A percentile compares a stretch with the other conserved stretches of the same genome.
These are phyloP conservation scores for Leptographium wingfieldii DNA, from an alignment of 2,329 filamentous ascomycete species.

Conservation along the genomic window DNA sequence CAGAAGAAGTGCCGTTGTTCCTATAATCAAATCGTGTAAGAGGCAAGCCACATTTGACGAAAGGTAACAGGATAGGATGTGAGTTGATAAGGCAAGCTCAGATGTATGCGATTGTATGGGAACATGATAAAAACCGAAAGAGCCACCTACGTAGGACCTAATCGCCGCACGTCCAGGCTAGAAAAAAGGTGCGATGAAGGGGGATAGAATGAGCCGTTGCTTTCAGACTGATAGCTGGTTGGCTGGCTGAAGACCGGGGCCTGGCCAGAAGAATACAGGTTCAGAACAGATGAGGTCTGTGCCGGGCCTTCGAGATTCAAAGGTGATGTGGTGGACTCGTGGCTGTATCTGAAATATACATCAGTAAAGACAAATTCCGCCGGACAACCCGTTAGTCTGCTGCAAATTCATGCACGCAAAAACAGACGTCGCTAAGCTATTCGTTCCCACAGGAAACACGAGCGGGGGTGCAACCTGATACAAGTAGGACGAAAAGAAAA, in stretches of 20 bases:
- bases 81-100: slow-evolving; percentile 1
- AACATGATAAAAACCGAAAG: slow-evolving; percentile 7
- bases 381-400: slow-evolving; percentile 1
- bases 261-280: slow-evolving; percentile 32
- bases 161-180: slow-evolving; percentile 38
- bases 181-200: slow-evolving; percentile 31
- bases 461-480: slow-evolving; percentile 31
- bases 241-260: slow-evolving; percentile 32
- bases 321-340: slow-evolving; percentile 38
- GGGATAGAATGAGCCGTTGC: slow-evolving; percentile 34
- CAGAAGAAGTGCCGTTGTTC: slow-evolving; percentile 37
- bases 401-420: slow-evolving; percentile 5
- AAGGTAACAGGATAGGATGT: background rate
- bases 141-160: slow-evolving; percentile 40
- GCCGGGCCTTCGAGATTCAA: slow-evolving; percentile 39
- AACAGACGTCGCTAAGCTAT: slow-evolving; percentile 18
- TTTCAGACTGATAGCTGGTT: slow-evolving; percentile 37
- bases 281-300: slow-evolving; percentile 37
- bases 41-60: background rate
- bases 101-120: slow-evolving; percentile 7
- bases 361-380: slow-evolving; percentile 8
- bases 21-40: slow-evolving; percentile 9
- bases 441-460: slow-evolving; percentile 19
- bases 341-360: slow-evolving; percentile 35
- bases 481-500: slow-evolving; percentile 12